Base-by-base conservation (phyloP, 2,329 filamentous ascomycete genomes). In the Lecanoromycetidae sp. region DNA sequence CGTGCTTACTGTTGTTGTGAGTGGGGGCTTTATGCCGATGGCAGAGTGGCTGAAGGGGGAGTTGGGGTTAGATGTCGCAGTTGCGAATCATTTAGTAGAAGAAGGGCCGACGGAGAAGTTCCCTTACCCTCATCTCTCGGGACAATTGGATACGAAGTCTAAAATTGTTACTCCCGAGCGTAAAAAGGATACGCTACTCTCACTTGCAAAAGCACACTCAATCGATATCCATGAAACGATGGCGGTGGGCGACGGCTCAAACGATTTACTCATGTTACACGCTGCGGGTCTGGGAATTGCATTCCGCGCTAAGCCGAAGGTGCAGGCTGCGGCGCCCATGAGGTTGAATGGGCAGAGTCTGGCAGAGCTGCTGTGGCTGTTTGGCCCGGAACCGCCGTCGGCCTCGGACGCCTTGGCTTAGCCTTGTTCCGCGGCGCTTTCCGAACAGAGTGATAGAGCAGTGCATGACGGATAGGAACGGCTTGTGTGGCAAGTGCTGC, bases 1-100 rank as follows among this genome's bases (percentile, higher is more conserved):
- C 6, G 82, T 84, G 65, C 90, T 85, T 66, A 87, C 87, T 1
- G 91, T 88, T 0, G 90, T 98, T 4, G 67, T 95, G 26, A 94
- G 87, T 27, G 91, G 91, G 36, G 91, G 91, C 0, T 98, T 98
- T 66, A 78, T 85, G 54, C 88, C 90, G 0, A 68, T 96, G 54
- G 93, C 91, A 0, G 74, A 79, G 48, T 96, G 88, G 86, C 75
- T 96, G 29, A 87, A 85, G 13, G 71, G 71, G 33, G 73, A 86
- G 58, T 70, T 98, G 22, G 86, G 86, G 12, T 77, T 98, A 48
- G 85, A 96, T 63, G 80, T 94, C 60, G 87, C 86, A 0, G 79
- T 82, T 61, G 91, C 91, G 33, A 98, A 98, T 63, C 80, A 90
- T 57, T 37, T 51, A 17, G 15, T 33, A 13, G 38, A 41, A 17